Evolutionary conservation across 2,329 filamentous ascomycete genomes (phyloP).

Genomic region (Neoascochyta sp.): DNA sequence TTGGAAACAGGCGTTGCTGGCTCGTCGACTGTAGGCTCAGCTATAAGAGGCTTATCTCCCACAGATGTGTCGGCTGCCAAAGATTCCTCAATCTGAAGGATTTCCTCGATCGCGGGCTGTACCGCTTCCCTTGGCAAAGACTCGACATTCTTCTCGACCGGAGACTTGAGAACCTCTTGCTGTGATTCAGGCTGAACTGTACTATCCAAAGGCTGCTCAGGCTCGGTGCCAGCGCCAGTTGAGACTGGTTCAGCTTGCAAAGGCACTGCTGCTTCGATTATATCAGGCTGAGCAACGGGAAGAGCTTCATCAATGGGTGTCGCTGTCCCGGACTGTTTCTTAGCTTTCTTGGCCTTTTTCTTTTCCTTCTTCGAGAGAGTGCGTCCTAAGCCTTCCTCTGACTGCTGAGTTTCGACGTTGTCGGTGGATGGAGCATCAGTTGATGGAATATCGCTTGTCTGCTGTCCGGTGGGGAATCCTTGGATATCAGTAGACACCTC

Average conservation of each 20-base stretch:
- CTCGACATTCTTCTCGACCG: neutral
- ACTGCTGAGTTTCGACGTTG: neutral
- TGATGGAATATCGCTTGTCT: neutral
- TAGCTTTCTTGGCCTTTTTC: conserved; percentile 21
- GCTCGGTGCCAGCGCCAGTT: neutral
- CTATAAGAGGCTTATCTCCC: too few relatives aligned
- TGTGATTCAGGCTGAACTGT: conserved; percentile 3
- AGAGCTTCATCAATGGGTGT: conserved; percentile 1
- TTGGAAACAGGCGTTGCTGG: conserved; percentile 3
- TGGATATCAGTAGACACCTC: neutral
- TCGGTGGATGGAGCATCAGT: neutral
- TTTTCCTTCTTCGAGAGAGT: conserved; percentile 18
- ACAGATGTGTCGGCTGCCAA: too few relatives aligned
- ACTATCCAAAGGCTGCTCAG: conserved; percentile 3
- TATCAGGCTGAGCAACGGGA: neutral
- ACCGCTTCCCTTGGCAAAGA: conserved; percentile 1
- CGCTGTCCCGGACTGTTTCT: conserved; percentile 12
- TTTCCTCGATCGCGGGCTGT: neutral
- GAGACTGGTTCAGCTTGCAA: neutral
- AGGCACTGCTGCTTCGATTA: neutral
- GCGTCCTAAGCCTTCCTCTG: conserved; percentile 5
- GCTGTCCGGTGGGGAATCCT: neutral
- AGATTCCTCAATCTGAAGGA: too few relatives aligned
- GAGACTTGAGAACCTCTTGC: conserved; percentile 1
- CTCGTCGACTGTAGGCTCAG: neutral